Evolutionary conservation across 2,329 filamentous ascomycete genomes (phyloP), one percentile per base, ranked within the genome.

Genomic region (Trichoderma oligosporum): DNA sequence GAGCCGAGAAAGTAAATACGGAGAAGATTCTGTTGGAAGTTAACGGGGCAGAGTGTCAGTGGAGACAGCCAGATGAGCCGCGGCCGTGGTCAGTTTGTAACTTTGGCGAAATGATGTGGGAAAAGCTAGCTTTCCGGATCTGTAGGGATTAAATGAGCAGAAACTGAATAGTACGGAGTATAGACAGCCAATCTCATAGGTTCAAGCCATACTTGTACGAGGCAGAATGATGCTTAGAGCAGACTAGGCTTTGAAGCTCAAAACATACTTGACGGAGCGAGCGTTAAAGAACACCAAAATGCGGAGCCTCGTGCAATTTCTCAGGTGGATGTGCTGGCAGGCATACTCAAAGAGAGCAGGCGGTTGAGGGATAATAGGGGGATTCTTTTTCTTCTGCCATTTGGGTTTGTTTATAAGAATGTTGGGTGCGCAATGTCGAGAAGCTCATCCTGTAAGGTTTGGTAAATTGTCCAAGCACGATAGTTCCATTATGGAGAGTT

Each of bases 401-500:
- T 38, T 51, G 24, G 33, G 29, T 51, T 41, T 51, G 47, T 51
- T 46, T 29, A 46, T 54, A 46, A 29, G 27, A 27, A 14, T 5
- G 9, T 35, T 36, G 39, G n/a, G 39, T 35, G 51, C 51, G 29
- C 51, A n/a, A 11, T 38, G 20, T 39, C 27, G 27, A 42, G 24
- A 31, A 29, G 46, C 46, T 35, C 16, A 22, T 18, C n/a, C 9
- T 35, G 29, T 16, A 35, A 48, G 48, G 36, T 52, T 22, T 25
- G 27, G 48, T 22, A 42, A 41, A 31, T 24, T 31, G 7, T 31
- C 18, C 27, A 41, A 41, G n/a, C 16, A 41, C 41, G n/a, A 29
- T 45, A 27, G 24, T 25, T 46, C 39, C 52, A 35, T 12, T 47
- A 67, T 68, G 65, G 63, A 66, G 35, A 47, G 59, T 35, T 59